phyloP scores from a whole-genome alignment of 2,329 filamentous ascomycete species.

The Endoconidiophora laricicola region DNA sequence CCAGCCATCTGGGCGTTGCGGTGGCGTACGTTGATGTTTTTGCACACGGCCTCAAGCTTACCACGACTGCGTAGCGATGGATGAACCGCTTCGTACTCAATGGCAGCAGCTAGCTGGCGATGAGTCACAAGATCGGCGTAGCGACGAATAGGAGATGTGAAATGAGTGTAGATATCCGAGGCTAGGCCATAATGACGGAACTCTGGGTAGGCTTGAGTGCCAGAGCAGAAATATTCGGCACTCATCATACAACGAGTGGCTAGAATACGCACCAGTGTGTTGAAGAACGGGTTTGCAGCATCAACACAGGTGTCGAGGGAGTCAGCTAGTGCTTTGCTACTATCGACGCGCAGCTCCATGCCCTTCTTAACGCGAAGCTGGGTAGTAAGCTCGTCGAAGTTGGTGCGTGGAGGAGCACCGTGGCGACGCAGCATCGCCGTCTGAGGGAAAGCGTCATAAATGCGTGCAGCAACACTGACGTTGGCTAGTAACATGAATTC shows the following conservation, averaged over 20 bases:
- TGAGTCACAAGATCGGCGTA: conserved; percentile 96
- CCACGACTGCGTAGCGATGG: conserved; percentile 63
- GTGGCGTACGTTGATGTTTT: conserved; percentile 95
- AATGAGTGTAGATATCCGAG: conserved; percentile 95
- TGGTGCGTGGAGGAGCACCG: conserved; percentile 79
- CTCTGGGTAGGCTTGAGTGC: conserved; percentile 80
- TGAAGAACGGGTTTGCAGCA: conserved; percentile 78
- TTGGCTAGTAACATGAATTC: conserved; percentile 99
- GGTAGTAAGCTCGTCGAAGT: conserved; percentile 85
- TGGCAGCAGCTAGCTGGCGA: conserved; percentile 84
- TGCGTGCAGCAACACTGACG: conserved; percentile 78
- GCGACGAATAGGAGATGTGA: conserved; percentile 89
- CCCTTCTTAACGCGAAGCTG: conserved; percentile 79
- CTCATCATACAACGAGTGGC: conserved; percentile 98
- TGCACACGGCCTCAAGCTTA: conserved; percentile 84
- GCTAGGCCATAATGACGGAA: conserved; percentile 96
- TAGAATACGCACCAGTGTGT: conserved; percentile 92
- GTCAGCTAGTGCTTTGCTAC: conserved; percentile 83
- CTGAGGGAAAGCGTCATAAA: conserved; percentile 83
- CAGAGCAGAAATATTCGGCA: conserved; percentile 94
- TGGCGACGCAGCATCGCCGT: conserved; percentile 88
- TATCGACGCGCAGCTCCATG: conserved; percentile 66
- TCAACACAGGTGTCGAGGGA: conserved; percentile 78
- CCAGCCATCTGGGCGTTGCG: conserved; percentile 94
- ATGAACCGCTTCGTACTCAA: conserved; percentile 80